Conservation (phyloP, 768 basidiomycete genomes). For the Lactarius psammicola region DNA sequence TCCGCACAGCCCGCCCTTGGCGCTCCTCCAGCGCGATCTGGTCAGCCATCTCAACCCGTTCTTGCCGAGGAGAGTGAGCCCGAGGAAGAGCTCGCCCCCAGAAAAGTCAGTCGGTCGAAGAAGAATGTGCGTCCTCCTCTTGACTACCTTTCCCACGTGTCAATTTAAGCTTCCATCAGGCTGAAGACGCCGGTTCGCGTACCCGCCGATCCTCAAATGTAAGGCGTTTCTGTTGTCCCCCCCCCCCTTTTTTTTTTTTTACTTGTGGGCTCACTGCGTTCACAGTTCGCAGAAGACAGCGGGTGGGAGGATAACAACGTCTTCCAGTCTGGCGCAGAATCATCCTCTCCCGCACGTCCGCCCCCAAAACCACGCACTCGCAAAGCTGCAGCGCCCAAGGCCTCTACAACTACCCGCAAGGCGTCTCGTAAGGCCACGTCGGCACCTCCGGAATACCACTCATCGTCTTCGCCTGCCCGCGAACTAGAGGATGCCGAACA, state of each 20-base stretch:
- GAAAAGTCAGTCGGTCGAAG: conserved; percentile 60
- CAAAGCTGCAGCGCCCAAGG: conserved; percentile 46
- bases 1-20: conserved; percentile 73
- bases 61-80: conserved; percentile 76
- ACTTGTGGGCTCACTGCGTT: conserved; percentile 8
- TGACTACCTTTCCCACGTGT: conserved; percentile 1
- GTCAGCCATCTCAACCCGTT: conserved; percentile 42
- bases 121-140: conserved; percentile 47
- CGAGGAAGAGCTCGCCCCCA: conserved; percentile 58
- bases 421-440: conserved; percentile 66
- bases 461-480: conserved; percentile 31
- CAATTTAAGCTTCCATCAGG: conserved; percentile 34
- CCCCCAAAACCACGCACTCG: conserved; percentile 44
- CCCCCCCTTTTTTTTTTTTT: not conserved
- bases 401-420: conserved; percentile 42
- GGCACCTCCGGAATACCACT: conserved; percentile 55
- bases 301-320: conserved; percentile 91
- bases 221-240: not conserved
- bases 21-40: conserved; percentile 40
- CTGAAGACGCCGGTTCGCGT: conserved; percentile 50
- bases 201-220: conserved; percentile 52
- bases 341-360: conserved; percentile 72
- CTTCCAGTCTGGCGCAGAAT: conserved; percentile 87
- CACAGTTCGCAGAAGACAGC: conserved; percentile 57
- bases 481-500: conserved; percentile 2